Percentiles rank a stretch among this genome's conserved stretches.
Evolutionary conservation across 306 rosid genomes (phyloP).

Genomic region (Fragaria nilgerrensis): DNA sequence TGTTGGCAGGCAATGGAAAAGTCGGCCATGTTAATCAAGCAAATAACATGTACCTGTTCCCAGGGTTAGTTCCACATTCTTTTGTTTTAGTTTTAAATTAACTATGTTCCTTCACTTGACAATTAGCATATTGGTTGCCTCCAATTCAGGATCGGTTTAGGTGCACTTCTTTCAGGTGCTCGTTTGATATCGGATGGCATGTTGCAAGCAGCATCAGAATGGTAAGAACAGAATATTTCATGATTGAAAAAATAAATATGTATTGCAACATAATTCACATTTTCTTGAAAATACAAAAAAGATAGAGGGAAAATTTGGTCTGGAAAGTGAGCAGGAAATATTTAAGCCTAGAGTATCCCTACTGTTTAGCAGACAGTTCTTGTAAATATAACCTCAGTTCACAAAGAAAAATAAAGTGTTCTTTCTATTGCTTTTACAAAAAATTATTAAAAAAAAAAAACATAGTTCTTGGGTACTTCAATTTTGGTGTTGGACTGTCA

Average conservation of each 20-base stretch:
- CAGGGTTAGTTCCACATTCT: slow-evolving; percentile 61
- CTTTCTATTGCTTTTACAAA: not conserved
- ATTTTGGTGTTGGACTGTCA: not conserved
- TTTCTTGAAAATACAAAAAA: not conserved
- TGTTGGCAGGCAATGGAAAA: slow-evolving; percentile 72
- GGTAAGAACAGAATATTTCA: slow-evolving; percentile 40
- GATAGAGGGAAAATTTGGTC: too few relatives aligned
- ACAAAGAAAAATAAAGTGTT: not conserved
- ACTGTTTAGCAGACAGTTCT: not conserved
- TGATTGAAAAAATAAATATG: not conserved
- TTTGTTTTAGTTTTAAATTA: not conserved
- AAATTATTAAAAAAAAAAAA: too few relatives aligned
- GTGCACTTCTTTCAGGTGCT: slow-evolving; percentile 90
- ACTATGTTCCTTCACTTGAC: slow-evolving; percentile 9
- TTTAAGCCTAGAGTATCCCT: not conserved
- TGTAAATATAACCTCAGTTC: not conserved
- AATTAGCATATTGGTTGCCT: slow-evolving; percentile 22
- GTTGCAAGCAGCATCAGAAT: slow-evolving; percentile 97
- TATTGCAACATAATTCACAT: not conserved
- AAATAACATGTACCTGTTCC: slow-evolving; percentile 97
- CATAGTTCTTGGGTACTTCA: not conserved
- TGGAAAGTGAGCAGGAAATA: not conserved
- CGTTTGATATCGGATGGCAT: slow-evolving; percentile 84
- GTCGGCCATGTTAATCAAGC: slow-evolving; percentile 98
- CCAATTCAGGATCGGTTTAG: slow-evolving; percentile 86